Base-by-base conservation (phyloP, 345 rosid species). In the Gossypium turneri region DNA sequence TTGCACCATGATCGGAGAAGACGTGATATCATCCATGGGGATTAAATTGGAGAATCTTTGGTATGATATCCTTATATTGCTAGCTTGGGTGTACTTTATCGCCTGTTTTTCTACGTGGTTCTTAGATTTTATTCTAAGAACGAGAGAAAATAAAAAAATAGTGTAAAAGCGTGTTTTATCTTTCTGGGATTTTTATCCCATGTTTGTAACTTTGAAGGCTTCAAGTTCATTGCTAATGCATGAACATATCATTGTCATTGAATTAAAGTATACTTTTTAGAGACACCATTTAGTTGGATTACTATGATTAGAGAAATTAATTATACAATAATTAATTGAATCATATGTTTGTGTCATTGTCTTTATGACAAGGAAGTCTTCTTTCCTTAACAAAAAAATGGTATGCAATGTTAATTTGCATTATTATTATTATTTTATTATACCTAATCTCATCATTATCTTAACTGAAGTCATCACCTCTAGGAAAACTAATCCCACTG, bases 81-180 rank as follows among this genome's bases (percentile, higher is more conserved):
- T 87, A 12, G 90, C 94, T 27, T 87, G 90, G 88, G 90, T 10
- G 85, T 87, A 41, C 86, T 83, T 59, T 86, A 86, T 70, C 74
- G 92, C 29, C 74, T 86, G 58, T 78, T 85, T 80, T 88, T 88
- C 85, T 87, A 85, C 50, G 50, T 84, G 45, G 87, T 84, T 75
- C 83, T 90, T 25, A 75, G 90, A 76, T 85, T 86, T 80, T 86
- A 84, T 51, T 86, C 90, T 76, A 86, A 86, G 77, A 88, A 84
- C 10, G 75, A 71, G 78, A 86, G 88, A 77, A 90, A 86, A 76
- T 86, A 80, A 84, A 1, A 16, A 15, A 0, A 1, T 4, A 29
- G 15, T 24, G 6, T 22, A 34, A 34, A 34, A 34, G 41, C 0
- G 0, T 24, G 16, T 8, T 17, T 16, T n/a, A 19, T 58, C 6